Percentiles rank a stretch among this genome's conserved stretches.
Conservation (phyloP, 2,329 filamentous ascomycete genomes). For the Domatiomyces catenatus region DNA sequence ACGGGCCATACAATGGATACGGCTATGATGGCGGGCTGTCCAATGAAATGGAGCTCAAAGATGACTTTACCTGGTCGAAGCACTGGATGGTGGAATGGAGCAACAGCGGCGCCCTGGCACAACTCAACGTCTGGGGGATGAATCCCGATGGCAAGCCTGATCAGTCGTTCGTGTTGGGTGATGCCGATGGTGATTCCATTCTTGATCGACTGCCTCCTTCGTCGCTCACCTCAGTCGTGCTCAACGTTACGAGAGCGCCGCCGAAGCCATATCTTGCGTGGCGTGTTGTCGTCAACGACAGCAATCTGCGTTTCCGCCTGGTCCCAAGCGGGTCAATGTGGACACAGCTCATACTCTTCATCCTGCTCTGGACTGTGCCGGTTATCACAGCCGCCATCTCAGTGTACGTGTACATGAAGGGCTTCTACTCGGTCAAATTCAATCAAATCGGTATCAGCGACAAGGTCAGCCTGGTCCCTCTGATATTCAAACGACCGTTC, state of each 20-base stretch:
- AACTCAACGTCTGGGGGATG: conserved; percentile 53
- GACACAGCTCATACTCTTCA: conserved; percentile 39
- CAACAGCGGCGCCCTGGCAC: conserved; percentile 36
- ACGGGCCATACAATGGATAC: conserved; percentile 48
- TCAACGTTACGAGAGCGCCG: conserved; percentile 45
- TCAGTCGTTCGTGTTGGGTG: conserved; percentile 43
- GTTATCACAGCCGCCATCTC: conserved; percentile 34
- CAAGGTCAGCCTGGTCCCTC: conserved; percentile 29
- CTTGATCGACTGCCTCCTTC: conserved; percentile 48
- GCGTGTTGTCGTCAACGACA: conserved; percentile 41
- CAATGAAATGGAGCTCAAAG: conserved; percentile 36
- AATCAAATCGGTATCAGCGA: conserved; percentile 42
- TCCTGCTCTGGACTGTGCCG: conserved; percentile 40
- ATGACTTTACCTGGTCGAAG: conserved; percentile 40
- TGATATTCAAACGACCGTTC: conserved; percentile 23
- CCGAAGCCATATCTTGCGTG: conserved; percentile 41
- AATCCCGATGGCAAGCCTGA: conserved; percentile 48
- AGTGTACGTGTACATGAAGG: conserved; percentile 43
- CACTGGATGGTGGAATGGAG: conserved; percentile 47
- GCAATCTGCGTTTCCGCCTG: conserved; percentile 35
- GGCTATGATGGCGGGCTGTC: conserved; percentile 46
- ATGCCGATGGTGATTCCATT: conserved; percentile 45
- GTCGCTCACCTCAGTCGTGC: conserved; percentile 37
- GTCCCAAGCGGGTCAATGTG: conserved; percentile 39
- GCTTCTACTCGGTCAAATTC: conserved; percentile 49